phyloP scores from a whole-genome alignment of 257 asterid species.

The Nicotiana sylvestris region DNA sequence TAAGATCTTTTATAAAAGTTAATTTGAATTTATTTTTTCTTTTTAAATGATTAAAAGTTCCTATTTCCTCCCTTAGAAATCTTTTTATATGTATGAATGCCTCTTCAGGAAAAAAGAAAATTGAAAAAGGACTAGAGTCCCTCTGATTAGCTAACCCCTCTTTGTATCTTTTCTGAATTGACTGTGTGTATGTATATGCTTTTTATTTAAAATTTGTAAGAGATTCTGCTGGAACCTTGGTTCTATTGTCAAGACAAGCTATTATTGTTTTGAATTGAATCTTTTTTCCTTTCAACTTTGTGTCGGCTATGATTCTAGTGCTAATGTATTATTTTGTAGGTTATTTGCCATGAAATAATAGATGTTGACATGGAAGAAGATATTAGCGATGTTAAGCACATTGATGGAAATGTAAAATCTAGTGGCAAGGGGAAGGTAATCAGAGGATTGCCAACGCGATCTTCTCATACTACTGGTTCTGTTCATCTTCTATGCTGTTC shows the following conservation, averaged over 20 bases:
- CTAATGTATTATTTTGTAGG: constrained; percentile 39
- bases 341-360: constrained; percentile 52
- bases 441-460: background rate
- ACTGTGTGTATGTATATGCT: background rate
- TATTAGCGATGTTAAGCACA: constrained; percentile 28
- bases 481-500: background rate
- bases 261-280: background rate
- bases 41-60: background rate
- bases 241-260: background rate
- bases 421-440: constrained; percentile 68
- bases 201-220: background rate
- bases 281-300: background rate
- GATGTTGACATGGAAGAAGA: constrained; percentile 78
- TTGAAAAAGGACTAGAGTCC: background rate
- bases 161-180: background rate
- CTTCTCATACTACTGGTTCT: background rate
- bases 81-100: background rate
- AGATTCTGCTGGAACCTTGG: background rate
- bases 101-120: background rate
- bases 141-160: background rate
- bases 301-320: background rate
- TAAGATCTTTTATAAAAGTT: background rate
- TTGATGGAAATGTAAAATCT: constrained; percentile 31
- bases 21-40: background rate
- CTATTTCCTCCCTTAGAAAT: background rate